Evolutionary conservation across 768 basidiomycete species (phyloP), one percentile per base, ranked within the genome.

Genomic region (Boletus vermiculosoides): DNA sequence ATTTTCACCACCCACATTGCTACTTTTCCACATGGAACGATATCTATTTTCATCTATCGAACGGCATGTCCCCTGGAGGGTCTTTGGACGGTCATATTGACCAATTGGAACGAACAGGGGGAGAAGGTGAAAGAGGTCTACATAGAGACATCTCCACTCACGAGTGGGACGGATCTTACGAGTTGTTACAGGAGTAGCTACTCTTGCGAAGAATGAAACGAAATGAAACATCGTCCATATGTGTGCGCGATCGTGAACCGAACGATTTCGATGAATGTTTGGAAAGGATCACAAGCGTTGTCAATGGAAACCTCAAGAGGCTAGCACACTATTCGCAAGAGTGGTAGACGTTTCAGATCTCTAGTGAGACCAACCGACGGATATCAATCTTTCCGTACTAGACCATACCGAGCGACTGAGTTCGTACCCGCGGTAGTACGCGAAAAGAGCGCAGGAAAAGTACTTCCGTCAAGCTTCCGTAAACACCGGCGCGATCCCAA

Each of bases 161-260:
- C 58, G 60, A 59, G 51, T 54, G 49, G 56, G 36, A 60, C 63
- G 65, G 59, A 63, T 53, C 55, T 62, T 57, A 58, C 55, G 62
- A 67, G 45, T 53, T 52, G 59, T 28, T 71, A 71, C 63, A 47
- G 50, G 55, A 58, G 33, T 65, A 65, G 47, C 36, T 60, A 58
- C 58, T 45, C 36, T 57, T 65, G 53, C 56, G 55, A 76, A 46
- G 82, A 66, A 54, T 80, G 81, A 63, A 81, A 70, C 40, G 78
- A 78, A 64, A 83, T 72, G 77, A 78, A 82, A 56, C 48, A 42
- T 55, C 70, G 63, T 40, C 58, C 69, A 71, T 42, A 50, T 41
- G 36, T 36, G 5, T 48, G 45, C 11, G 36, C 36, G 62, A 45
- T 54, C 41, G 51, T 13, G 50, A 60, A 50, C n/a, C 54, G 48